phyloP scores from a whole-genome alignment of 768 basidiomycete genomes.

The Lentinula raphanica region DNA sequence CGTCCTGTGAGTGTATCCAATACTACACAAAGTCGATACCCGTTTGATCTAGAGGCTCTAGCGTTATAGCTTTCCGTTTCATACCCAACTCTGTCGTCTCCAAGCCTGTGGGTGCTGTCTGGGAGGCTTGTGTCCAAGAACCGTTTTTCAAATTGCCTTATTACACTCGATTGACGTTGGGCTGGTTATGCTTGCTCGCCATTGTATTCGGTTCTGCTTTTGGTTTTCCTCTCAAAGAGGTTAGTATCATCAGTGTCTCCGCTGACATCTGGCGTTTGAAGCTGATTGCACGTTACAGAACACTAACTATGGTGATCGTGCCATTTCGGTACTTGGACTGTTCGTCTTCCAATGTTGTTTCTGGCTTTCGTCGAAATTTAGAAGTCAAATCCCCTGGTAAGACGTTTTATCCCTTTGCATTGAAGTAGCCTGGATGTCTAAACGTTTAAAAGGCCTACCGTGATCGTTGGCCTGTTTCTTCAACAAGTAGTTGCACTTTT shows the following conservation, averaged over 20 bases:
- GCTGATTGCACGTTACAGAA: slow-evolving; percentile 29
- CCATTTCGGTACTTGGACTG: slow-evolving; percentile 77
- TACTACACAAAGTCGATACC: not conserved
- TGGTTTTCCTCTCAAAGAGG: slow-evolving; percentile 61
- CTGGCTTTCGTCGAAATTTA: slow-evolving; percentile 59
- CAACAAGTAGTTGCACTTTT: slow-evolving; percentile 87
- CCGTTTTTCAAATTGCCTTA: slow-evolving; percentile 63
- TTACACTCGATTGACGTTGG: slow-evolving; percentile 51
- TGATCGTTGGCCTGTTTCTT: slow-evolving; percentile 78
- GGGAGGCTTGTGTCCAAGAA: slow-evolving; percentile 57
- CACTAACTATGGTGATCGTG: slow-evolving; percentile 71
- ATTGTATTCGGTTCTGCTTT: slow-evolving; percentile 86
- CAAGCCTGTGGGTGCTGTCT: slow-evolving; percentile 65
- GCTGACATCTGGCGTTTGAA: not conserved
- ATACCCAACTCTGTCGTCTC: slow-evolving; percentile 69
- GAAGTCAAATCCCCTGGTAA: slow-evolving; percentile 67
- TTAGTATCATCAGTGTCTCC: slow-evolving; percentile 19
- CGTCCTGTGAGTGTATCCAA: slow-evolving; percentile 45
- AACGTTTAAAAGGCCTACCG: slow-evolving; percentile 56
- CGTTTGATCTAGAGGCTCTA: slow-evolving; percentile 20
- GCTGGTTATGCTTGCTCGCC: slow-evolving; percentile 72
- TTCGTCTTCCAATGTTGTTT: slow-evolving; percentile 75
- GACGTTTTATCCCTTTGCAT: slow-evolving; percentile 15
- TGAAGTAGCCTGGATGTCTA: not conserved
- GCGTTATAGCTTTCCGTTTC: slow-evolving; percentile 80